phyloP scores from a whole-genome alignment of 2,329 filamentous ascomycete genomes.

The Akanthomyces dipterigenus region DNA sequence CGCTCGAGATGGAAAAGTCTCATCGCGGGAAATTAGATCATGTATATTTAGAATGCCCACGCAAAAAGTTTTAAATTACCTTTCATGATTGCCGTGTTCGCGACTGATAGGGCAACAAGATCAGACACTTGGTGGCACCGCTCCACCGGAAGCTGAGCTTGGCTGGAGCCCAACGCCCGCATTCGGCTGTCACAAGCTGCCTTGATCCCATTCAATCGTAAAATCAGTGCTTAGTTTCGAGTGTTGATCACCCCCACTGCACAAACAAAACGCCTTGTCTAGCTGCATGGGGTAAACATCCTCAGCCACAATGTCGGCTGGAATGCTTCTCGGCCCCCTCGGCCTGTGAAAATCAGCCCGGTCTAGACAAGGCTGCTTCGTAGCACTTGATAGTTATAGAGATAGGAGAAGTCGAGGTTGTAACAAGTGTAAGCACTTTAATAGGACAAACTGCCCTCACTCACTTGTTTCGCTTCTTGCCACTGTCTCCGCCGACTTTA shows the following conservation, averaged over 20 bases:
- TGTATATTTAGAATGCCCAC: neutral
- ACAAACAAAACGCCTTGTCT: neutral
- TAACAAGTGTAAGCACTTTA: neutral
- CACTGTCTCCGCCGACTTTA: neutral
- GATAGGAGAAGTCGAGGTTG: neutral
- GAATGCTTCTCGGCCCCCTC: neutral
- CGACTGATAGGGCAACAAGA: neutral
- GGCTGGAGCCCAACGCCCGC: neutral
- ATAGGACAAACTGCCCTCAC: neutral
- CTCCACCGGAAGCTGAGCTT: conserved; percentile 5
- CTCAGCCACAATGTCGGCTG: neutral
- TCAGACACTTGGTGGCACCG: neutral
- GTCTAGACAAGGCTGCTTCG: conserved; percentile 5
- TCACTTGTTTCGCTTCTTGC: neutral
- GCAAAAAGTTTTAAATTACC: neutral
- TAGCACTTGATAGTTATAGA: neutral
- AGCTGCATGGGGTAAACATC: neutral
- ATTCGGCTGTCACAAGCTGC: neutral
- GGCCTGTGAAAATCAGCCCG: conserved; percentile 6
- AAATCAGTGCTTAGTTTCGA: neutral
- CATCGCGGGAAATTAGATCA: neutral
- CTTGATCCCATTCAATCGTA: neutral
- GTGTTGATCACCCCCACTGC: neutral
- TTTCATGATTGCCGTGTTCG: neutral
- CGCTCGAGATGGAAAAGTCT: neutral